Evolutionary conservation across 2,329 filamentous ascomycete genomes (phyloP).

Genomic region (Aspergillus piperis): DNA sequence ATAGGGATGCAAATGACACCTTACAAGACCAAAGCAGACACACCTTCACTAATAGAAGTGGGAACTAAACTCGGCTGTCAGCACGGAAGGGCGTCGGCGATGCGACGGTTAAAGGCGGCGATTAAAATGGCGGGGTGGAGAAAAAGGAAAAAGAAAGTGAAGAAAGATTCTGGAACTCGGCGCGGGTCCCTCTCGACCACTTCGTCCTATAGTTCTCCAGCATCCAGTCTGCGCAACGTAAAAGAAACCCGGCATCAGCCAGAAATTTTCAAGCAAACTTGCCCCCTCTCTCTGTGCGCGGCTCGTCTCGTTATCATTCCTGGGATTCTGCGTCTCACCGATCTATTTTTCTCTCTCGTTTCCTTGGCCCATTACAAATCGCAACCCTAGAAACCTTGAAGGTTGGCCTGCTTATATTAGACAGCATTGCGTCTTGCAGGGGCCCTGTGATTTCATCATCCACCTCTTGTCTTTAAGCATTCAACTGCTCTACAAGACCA

Average conservation of each 20-base stretch:
- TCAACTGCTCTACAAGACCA: background rate
- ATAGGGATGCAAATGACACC: background rate
- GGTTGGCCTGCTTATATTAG: background rate
- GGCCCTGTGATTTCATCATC: background rate
- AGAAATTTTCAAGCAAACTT: slow-evolving; percentile 11
- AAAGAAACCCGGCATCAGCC: slow-evolving; percentile 26
- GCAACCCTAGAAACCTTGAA: slow-evolving; percentile 1
- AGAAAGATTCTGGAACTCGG: slow-evolving; percentile 13
- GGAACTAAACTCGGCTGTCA: background rate
- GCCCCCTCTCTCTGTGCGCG: background rate
- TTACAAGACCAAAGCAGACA: too few relatives aligned
- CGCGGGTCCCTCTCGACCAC: slow-evolving; percentile 21
- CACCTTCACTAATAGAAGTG: background rate
- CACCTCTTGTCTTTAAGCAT: background rate
- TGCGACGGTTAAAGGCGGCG: background rate
- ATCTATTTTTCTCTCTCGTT: background rate
- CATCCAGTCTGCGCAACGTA: slow-evolving; percentile 27
- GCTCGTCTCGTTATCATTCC: background rate
- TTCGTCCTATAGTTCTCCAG: slow-evolving; percentile 19
- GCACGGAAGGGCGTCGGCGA: background rate
- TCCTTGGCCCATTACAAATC: slow-evolving; percentile 1
- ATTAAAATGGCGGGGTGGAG: background rate
- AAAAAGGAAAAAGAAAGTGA: background rate
- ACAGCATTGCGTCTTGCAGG: background rate
- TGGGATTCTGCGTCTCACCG: too few relatives aligned